Evolutionary conservation across 345 rosid species (phyloP).

Genomic region (Boechera stricta): DNA sequence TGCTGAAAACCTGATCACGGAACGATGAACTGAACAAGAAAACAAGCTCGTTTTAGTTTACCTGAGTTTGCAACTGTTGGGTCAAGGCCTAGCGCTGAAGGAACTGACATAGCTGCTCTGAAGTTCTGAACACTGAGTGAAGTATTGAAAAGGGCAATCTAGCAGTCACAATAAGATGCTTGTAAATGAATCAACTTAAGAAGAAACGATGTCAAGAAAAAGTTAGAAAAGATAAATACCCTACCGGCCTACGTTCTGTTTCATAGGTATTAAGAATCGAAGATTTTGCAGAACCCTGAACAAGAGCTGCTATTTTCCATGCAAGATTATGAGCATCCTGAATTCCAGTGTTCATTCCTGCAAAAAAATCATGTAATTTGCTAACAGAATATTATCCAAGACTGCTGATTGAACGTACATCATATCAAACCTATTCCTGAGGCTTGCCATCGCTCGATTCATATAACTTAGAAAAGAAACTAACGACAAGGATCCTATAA

Average conservation of each 20-base stretch:
- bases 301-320: constrained; percentile 84
- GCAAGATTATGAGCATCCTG: constrained; percentile 98
- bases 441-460: background rate
- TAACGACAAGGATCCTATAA: background rate
- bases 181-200: constrained; percentile 27
- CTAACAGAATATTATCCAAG: constrained; percentile 13
- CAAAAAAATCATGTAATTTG: constrained; percentile 30
- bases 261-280: constrained; percentile 78
- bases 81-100: constrained; percentile 84
- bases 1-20: constrained; percentile 15
- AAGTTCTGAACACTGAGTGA: constrained; percentile 87
- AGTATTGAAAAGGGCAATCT: constrained; percentile 84
- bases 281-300: constrained; percentile 66
- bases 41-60: constrained; percentile 40
- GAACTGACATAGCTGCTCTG: constrained; percentile 91
- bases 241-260: constrained; percentile 88
- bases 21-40: constrained; percentile 28
- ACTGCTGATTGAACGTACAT: constrained; percentile 13
- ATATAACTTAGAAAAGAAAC: background rate
- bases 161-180: constrained; percentile 36
- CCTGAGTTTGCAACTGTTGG: constrained; percentile 84
- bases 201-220: constrained; percentile 19
- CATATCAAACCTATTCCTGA: constrained; percentile 3
- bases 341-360: constrained; percentile 98
- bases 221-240: constrained; percentile 34